Conservation (phyloP, 257 asterid species). For the Anisodus tanguticus region DNA sequence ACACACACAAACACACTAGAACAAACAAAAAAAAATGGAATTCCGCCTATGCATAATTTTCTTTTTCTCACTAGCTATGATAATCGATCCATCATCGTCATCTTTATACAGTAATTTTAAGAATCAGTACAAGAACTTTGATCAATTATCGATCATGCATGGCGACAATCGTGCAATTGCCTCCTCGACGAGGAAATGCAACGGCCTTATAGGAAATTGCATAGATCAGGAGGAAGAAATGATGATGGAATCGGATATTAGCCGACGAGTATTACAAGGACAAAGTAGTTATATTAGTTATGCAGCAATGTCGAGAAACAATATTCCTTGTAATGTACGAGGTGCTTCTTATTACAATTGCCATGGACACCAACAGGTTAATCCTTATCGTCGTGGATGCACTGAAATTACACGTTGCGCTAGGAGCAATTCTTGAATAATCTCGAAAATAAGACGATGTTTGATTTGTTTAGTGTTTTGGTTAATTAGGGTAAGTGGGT, state of each 20-base stretch:
- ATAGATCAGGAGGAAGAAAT: slow-evolving; percentile 23
- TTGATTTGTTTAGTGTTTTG: neutral
- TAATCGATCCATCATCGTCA: neutral
- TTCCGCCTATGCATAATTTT: neutral
- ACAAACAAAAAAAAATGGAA: neutral
- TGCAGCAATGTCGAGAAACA: slow-evolving; percentile 25
- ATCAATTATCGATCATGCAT: neutral
- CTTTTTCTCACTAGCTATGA: neutral
- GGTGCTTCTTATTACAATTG: slow-evolving; percentile 41
- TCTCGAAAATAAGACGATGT: neutral
- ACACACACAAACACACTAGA: neutral
- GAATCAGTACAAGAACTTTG: neutral
- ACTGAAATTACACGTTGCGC: slow-evolving; percentile 30
- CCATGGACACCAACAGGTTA: neutral
- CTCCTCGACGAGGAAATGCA: neutral
- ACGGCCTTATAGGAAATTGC: neutral
- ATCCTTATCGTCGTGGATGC: slow-evolving; percentile 38
- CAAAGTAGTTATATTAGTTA: slow-evolving; percentile 20
- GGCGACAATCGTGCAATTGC: neutral
- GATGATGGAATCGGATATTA: slow-evolving; percentile 10
- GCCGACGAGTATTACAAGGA: neutral
- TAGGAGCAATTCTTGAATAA: slow-evolving; percentile 5
- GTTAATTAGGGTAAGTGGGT: neutral
- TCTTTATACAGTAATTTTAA: neutral
- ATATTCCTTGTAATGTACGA: slow-evolving; percentile 28